These are phyloP conservation scores for Xylaria sp. DNA, from an alignment of 2,329 filamentous ascomycete species.

Conservation along the genomic window DNA sequence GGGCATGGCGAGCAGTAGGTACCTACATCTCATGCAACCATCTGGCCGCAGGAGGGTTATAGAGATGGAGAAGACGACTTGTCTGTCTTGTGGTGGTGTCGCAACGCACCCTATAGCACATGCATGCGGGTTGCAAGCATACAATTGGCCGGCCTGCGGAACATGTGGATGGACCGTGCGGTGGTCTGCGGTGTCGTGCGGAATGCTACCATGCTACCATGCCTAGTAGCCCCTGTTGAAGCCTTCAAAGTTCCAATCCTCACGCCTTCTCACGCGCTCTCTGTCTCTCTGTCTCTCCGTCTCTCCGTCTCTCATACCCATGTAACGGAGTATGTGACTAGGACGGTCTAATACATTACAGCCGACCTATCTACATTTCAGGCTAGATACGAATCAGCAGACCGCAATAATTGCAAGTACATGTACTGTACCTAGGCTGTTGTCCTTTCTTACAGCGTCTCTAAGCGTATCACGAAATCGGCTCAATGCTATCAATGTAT, in stretches of 20 bases:
- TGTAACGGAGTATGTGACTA: no score
- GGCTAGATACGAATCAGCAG: no score
- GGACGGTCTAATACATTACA: no score
- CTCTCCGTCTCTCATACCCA: no score
- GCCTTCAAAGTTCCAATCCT: no score
- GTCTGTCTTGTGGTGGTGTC: background rate
- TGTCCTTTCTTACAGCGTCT: no score
- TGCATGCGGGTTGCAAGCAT: constrained; percentile 21
- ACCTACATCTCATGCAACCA: constrained; percentile 30
- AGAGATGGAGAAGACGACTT: background rate
- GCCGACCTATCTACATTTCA: no score
- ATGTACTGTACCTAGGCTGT: no score
- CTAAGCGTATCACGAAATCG: no score
- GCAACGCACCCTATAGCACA: constrained; percentile 12
- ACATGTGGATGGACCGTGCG: constrained; percentile 28
- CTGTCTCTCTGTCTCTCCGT: background rate
- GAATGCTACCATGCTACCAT: constrained; percentile 24
- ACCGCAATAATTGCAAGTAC: no score
- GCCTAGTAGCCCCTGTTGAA: constrained; percentile 1
- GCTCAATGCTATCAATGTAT: no score
- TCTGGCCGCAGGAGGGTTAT: constrained; percentile 24
- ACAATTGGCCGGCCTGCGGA: constrained; percentile 30
- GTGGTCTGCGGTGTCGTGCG: constrained; percentile 21
- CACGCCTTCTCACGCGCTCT: background rate
- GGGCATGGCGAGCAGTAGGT: constrained; percentile 25